Evolutionary conservation across 495 filamentous ascomycete species (phyloP), one percentile per base, ranked within the genome.

Genomic region (Cercophora sp.): DNA sequence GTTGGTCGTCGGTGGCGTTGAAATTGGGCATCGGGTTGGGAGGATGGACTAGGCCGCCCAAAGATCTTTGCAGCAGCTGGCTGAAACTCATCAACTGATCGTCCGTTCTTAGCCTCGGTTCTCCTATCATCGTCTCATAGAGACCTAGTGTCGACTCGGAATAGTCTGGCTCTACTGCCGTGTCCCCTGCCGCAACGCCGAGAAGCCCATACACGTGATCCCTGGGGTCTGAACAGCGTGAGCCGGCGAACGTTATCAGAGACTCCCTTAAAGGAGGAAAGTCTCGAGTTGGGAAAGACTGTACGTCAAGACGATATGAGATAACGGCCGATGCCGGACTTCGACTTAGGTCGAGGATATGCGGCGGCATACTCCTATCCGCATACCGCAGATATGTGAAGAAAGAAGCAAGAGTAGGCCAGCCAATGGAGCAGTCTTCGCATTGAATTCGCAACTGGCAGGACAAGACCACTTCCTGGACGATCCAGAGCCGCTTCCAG

Each of bases 131-230:
- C 8, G 5, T 9, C 19, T 25, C 20, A 20, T 44, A 44, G 20
- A 44, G 40, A 5, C 40, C 40, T 20, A 39, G 36, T 2, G 36
- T 18, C 4, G 36, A 39, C n/a, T 39, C 22, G 5, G 36, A 39
- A 18, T 39, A 39, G n/a, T 39, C 36, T 18, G 36, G 36, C 2
- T 39, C 3, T 10, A 39, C 36, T 18, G 36, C 10, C 8, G 36
- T 39, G 22, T 39, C n/a, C n/a, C 36, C n/a, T 18, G 36, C 8
- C 8, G 36, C 10, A 10, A 39, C 10, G n/a, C 36, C 36, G 36
- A 39, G 36, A 15, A 39, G 10, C n/a, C 36, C 36, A 20, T 39
- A 39, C 22, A 39, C 36, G 36, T 39, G 36, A 39, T 39, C 36
- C 36, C 36, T 6, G n/a, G 36, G 36, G 36, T 39, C 36, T 19